Evolutionary conservation across 176 grass and related monocot species (phyloP).

Genomic region (Lolium perenne): DNA sequence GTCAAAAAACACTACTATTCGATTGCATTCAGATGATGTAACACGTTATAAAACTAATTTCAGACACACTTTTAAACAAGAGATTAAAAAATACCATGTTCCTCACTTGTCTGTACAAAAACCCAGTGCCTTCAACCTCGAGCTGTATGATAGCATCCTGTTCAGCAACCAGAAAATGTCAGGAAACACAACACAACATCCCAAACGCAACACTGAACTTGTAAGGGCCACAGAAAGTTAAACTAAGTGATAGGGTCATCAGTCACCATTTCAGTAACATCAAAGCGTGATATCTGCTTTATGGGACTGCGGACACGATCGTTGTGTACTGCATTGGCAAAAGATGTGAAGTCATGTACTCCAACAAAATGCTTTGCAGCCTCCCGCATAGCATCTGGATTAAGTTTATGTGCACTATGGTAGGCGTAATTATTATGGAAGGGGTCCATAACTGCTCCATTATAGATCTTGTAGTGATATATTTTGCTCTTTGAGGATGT

Average conservation of each 20-base stretch:
- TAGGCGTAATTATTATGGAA: conserved; percentile 73
- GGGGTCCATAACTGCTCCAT: conserved; percentile 86
- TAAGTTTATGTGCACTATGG: conserved; percentile 80
- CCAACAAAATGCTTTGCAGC: conserved; percentile 89
- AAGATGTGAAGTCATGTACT: conserved; percentile 89
- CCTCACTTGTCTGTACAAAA: conserved; percentile 97
- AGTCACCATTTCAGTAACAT: conserved; percentile 81
- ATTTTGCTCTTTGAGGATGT: conserved; percentile 90
- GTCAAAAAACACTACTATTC: neutral
- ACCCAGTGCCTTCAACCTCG: conserved; percentile 92
- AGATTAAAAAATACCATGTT: conserved; percentile 81
- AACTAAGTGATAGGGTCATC: neutral
- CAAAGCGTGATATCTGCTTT: conserved; percentile 84
- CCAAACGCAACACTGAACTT: neutral
- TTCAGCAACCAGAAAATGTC: conserved; percentile 39
- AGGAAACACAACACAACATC: conserved; percentile 30
- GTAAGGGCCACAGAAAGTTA: neutral
- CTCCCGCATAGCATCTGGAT: conserved; percentile 72
- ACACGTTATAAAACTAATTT: conserved; percentile 21
- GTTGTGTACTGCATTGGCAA: conserved; percentile 76
- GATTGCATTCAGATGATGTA: neutral
- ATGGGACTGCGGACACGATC: conserved; percentile 66
- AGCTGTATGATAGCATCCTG: conserved; percentile 84
- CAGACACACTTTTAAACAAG: conserved; percentile 4
- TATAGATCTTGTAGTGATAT: conserved; percentile 95